Evolutionary conservation across 768 basidiomycete species (phyloP).

Genomic region (Porpolomopsis calyptriformis): DNA sequence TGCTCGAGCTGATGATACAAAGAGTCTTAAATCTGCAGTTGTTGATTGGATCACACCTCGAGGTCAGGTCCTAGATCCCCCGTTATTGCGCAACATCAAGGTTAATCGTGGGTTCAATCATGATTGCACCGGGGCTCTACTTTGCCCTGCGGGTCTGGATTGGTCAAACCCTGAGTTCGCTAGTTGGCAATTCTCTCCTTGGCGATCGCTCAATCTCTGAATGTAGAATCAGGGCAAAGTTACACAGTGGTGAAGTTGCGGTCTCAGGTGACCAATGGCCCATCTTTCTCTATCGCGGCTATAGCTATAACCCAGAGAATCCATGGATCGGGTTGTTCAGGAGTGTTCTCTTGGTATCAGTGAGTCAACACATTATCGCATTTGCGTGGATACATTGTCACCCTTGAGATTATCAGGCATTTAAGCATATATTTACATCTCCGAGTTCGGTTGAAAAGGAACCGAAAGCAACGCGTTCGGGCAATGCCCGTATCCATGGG

Average conservation of each 20-base stretch:
- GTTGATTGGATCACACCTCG: slow-evolving; percentile 1
- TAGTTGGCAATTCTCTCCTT: neutral
- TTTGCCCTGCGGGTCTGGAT: slow-evolving; percentile 15
- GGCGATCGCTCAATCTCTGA: neutral
- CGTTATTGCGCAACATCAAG: slow-evolving; percentile 10
- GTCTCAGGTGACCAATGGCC: slow-evolving; percentile 3
- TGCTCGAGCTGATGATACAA: slow-evolving; percentile 1
- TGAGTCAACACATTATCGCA: neutral
- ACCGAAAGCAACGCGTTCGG: neutral
- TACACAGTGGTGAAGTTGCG: neutral
- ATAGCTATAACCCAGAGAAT: slow-evolving; percentile 1
- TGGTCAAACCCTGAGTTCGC: slow-evolving; percentile 15
- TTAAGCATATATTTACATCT: neutral
- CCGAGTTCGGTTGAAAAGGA: slow-evolving; percentile 2
- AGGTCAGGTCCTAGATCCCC: slow-evolving; percentile 3
- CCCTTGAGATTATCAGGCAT: neutral
- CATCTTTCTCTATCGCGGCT: neutral
- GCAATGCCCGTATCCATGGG: slow-evolving; percentile 1
- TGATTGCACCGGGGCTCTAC: slow-evolving; percentile 9
- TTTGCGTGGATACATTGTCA: neutral
- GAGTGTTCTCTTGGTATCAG: neutral
- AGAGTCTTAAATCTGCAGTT: neutral
- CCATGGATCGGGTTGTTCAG: slow-evolving; percentile 2
- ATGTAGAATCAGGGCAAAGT: neutral
- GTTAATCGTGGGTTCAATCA: slow-evolving; percentile 9